Evolutionary conservation across 1,284 basidiomycete species (phyloP), one percentile per base, ranked within the genome.

Genomic region (Athelia psychrophila): DNA sequence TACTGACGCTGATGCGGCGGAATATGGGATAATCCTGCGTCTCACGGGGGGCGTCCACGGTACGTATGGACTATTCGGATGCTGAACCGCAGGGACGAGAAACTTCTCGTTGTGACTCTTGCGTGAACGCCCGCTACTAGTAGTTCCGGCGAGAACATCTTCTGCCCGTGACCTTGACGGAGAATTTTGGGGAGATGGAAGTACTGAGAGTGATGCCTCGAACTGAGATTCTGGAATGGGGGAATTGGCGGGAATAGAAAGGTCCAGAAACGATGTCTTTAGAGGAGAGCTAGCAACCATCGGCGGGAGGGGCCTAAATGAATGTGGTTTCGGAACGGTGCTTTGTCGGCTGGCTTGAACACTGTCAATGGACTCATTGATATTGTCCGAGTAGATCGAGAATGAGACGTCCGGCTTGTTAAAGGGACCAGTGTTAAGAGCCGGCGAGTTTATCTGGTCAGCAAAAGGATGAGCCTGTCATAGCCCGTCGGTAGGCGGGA

Each of bases 21-120:
- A 66, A 27, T 61, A 53, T 9, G 69, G 66, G 38, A 78, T 62
- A 48, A 74, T 68, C 46, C 70, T 64, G 33, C 63, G 67, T 49
- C 74, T 68, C 47, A 66, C 59, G n/a, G 68, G 62, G 22, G 66
- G 63, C 4, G 67, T 56, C 75, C 74, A 79, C 13, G 76, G 77
- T 5, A 75, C 71, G 50, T 77, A 77, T 24, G 78, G 77, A 58
- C 73, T 76, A 50, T 79, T 79, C 3, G 74, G 73, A 57, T 78
- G 74, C 44, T 71, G 65, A 42, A 74, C 67, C 47, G 69, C 66
- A 2, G 68, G 69, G 32, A 67, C 58, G 65, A 67, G 68, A 8
- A 64, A 62, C 1, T 69, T 69, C 25, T 67, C 68, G 50, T 62
- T 60, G 48, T 58, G 47, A 16, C 55, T 61, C 48, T 66, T 64